Evolutionary conservation across 1,284 basidiomycete genomes (phyloP), one percentile per base, ranked within the genome.

Genomic region (Austroboletus novae-zelandiae): DNA sequence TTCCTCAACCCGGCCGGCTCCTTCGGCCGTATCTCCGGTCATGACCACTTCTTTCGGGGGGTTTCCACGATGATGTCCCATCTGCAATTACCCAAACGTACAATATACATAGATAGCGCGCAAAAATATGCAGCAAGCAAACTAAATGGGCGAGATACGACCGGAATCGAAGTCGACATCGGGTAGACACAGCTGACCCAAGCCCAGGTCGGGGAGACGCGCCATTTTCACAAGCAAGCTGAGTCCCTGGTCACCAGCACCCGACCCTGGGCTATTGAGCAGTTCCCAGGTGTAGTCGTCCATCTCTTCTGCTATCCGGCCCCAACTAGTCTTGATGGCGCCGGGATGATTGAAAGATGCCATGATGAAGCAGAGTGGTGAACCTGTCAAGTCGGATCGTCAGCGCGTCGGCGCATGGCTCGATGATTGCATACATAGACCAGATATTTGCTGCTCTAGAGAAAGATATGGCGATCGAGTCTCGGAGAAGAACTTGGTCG

Each of bases 161-260:
- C 55, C 56, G 25, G 54, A 48, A 27, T 54, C 64, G 20, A 66
- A 66, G 42, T 65, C 56, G 23, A 60, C 40, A 14, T 67, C 68
- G 20, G 78, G 76, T 37, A 87, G 73, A 61, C 83, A 84, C 8
- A 89, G 60, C 64, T 89, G 84, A 25, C 76, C 82, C n/a, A 90
- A 72, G 1, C 86, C 87, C 53, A 90, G 68, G 68, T 91, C 87
- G 51, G 81, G 75, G 44, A 87, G 70, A 42, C 88, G 74, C 29
- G 86, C 86, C 86, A 90, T 89, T 62, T 80, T 82, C 40, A 90
- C 76, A 9, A 89, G 66, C 74, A 88, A 76, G n/a, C 81, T 73
- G 20, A 90, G 71, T 5, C 76, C 76, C 40, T 73, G 66, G 49
- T 81, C 78, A 5, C 77, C 67, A 29, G 67, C 65, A 20, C 64